Evolutionary conservation across 768 basidiomycete genomes (phyloP), one percentile per base, ranked within the genome.

Genomic region (Pseudohyphozyma bogoriensis): DNA sequence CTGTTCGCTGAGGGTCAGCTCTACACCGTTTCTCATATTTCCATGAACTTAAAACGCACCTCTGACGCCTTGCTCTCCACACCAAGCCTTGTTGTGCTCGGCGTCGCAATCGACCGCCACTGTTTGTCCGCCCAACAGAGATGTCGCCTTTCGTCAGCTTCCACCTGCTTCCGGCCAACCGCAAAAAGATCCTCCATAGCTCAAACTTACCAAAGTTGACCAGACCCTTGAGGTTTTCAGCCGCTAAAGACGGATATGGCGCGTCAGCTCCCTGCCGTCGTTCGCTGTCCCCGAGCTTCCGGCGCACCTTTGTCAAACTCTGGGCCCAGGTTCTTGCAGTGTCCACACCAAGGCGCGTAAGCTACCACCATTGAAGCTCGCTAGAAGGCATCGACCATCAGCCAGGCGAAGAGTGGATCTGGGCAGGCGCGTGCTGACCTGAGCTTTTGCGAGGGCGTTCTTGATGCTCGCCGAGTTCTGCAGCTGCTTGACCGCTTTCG

Each of bases 41-140:
- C 16, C 9, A 1, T 20, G 5, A 24, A 1, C 20, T 2, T 7
- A 24, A 33, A 31, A n/a, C 55, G 28, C 45, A 65, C 64, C 67
- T 32, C 64, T 56, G 15, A 70, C 42, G 35, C 60, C 66, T 24
- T 55, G 54, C 54, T 69, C 64, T 1, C 50, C 63, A 31, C 70
- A 71, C 5, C 69, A 22, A 2, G 37, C 60, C 55, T 71, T 71
- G 63, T 71, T 71, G 47, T 56, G 33, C 28, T 68, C 68, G 8
- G 52, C 59, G 49, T 71, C 70, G 58, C 70, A 71, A 55, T 71
- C 68, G 33, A 71, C 66, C 5, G 62, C 51, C 16, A 67, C 65
- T 67, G 39, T 24, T 10, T 6, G 8, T 15, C 26, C 5, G 20
- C 35, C n/a, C n/a, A n/a, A n/a, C n/a, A n/a, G n/a, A n/a, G n/a